phyloP scores from a whole-genome alignment of 495 filamentous ascomycete species.

The Xylaria curta region DNA sequence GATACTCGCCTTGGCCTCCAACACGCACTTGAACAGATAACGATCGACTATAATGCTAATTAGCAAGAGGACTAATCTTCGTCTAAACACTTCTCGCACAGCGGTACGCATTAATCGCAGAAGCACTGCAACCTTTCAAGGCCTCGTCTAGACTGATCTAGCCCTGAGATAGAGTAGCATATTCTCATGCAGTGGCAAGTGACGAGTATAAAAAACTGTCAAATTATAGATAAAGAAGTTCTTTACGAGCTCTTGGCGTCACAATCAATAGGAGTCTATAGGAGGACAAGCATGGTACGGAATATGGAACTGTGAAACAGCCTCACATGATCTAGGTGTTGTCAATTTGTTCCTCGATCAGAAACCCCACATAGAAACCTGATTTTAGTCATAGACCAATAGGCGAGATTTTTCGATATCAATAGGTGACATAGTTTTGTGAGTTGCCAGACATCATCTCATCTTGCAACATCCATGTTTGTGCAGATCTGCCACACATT shows the following conservation, averaged over 20 bases:
- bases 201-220: not conserved
- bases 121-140: not conserved
- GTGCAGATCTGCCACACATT: slow-evolving; percentile 8
- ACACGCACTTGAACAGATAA: not conserved
- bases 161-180: not conserved
- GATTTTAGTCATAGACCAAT: not conserved
- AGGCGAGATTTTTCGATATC: not conserved
- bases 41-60: not conserved
- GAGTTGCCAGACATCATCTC: not conserved
- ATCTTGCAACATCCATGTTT: not conserved
- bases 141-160: not conserved
- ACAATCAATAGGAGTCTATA: not conserved
- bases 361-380: not conserved
- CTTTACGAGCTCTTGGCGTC: not conserved
- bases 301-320: not conserved
- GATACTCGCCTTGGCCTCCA: not conserved
- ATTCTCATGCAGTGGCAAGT: not conserved
- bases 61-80: not conserved
- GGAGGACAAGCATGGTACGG: not conserved
- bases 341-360: not conserved
- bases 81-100: not conserved
- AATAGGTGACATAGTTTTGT: not conserved
- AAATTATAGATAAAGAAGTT: not conserved
- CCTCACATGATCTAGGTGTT: not conserved
- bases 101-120: not conserved